A percentile compares a stretch with the other conserved stretches of the same genome.
phyloP scores from a whole-genome alignment of 2,329 filamentous ascomycete genomes.

The Pyricularia sp. region DNA sequence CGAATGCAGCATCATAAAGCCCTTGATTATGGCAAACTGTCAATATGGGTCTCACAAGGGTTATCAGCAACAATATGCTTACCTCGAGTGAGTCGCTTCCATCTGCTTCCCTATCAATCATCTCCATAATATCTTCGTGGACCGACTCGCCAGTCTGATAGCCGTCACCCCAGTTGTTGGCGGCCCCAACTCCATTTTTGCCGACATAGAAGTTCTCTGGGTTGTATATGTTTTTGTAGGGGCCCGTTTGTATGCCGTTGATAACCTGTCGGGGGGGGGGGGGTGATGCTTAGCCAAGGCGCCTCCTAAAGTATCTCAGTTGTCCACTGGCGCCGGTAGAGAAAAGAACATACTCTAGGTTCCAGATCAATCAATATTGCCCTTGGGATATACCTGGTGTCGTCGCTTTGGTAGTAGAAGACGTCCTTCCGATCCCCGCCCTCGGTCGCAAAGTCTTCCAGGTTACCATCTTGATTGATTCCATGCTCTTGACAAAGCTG shows the following conservation, averaged over 20 bases:
- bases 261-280: conserved; percentile 49
- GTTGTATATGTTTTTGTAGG: conserved; percentile 99
- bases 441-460: conserved; percentile 96
- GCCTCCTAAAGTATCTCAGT: neutral
- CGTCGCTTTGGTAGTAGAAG: conserved; percentile 99
- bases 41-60: neutral
- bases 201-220: conserved; percentile 98
- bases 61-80: conserved; percentile 4
- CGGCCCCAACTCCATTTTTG: conserved; percentile 86
- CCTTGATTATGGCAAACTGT: conserved; percentile 33
- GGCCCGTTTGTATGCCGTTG: conserved; percentile 82
- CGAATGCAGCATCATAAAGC: conserved; percentile 97
- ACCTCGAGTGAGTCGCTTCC: conserved; percentile 94
- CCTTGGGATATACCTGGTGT: conserved; percentile 94
- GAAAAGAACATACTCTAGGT: conserved; percentile 54
- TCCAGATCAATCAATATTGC: conserved; percentile 94
- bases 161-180: conserved; percentile 97
- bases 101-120: conserved; percentile 97
- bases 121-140: conserved; percentile 96
- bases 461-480: conserved; percentile 93
- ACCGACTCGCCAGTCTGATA: conserved; percentile 89
- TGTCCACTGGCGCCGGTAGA: neutral
- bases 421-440: conserved; percentile 97
- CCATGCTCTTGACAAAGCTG: conserved; percentile 97
- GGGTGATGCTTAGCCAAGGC: neutral